Evolutionary conservation across 2,329 filamentous ascomycete species (phyloP).

Genomic region (Penicillium sp.): DNA sequence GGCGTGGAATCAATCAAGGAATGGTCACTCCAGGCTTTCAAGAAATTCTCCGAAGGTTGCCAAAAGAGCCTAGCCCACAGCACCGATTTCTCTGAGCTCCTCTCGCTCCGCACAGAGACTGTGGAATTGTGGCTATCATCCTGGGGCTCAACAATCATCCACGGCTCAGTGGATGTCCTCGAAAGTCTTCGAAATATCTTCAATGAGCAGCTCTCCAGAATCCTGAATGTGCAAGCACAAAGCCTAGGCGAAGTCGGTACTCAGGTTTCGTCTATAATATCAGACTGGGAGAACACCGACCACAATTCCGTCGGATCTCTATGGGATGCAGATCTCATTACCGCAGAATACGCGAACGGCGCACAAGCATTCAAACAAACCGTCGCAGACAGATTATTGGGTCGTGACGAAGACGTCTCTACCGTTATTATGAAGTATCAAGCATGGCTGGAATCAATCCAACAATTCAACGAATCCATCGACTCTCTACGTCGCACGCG

Average conservation of each 20-base stretch:
- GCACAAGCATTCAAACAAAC: constrained; percentile 68
- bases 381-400: constrained; percentile 68
- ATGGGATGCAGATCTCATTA: constrained; percentile 67
- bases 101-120: constrained; percentile 67
- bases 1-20: constrained; percentile 60
- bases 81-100: constrained; percentile 66
- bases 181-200: constrained; percentile 67
- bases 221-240: constrained; percentile 63
- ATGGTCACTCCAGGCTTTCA: constrained; percentile 64
- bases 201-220: constrained; percentile 64
- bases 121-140: constrained; percentile 72
- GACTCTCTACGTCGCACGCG: constrained; percentile 37
- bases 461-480: constrained; percentile 43
- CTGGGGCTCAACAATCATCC: constrained; percentile 60
- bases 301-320: constrained; percentile 57
- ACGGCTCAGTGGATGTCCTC: constrained; percentile 61
- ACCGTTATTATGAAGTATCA: constrained; percentile 64
- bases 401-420: constrained; percentile 67
- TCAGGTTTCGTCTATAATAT: constrained; percentile 62
- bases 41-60: constrained; percentile 62
- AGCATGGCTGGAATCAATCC: constrained; percentile 72
- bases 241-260: constrained; percentile 65
- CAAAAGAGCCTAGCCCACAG: constrained; percentile 59
- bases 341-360: constrained; percentile 64
- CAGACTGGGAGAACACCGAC: constrained; percentile 58